These are phyloP conservation scores for Leccinum subgranulosum DNA, from an alignment of 768 basidiomycete genomes.

Conservation along the genomic window DNA sequence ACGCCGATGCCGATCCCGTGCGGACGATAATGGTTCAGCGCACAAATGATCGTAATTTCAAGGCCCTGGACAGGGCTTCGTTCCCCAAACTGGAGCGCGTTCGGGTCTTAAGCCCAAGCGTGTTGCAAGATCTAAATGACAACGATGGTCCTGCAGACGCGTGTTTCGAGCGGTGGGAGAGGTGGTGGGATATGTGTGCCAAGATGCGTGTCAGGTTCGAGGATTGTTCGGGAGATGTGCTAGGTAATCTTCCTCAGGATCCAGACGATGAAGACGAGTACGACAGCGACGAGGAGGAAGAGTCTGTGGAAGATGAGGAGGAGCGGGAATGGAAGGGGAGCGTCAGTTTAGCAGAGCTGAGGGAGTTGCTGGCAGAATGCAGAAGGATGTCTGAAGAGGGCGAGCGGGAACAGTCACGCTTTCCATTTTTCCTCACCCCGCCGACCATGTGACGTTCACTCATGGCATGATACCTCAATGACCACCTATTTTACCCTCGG, in stretches of 20 bases:
- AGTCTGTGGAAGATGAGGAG: constrained; percentile 29
- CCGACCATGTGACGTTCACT: constrained; percentile 5
- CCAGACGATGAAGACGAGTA: constrained; percentile 33
- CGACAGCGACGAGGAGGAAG: constrained; percentile 32
- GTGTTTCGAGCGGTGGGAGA: constrained; percentile 56
- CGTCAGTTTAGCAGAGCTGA: constrained; percentile 42
- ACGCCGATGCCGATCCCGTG: constrained; percentile 41
- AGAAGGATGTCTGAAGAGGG: constrained; percentile 39
- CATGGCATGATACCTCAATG: constrained; percentile 12
- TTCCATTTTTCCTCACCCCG: constrained; percentile 14
- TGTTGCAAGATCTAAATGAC: constrained; percentile 57
- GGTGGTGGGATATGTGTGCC: constrained; percentile 61
- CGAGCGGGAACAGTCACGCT: constrained; percentile 27
- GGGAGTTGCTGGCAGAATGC: constrained; percentile 57
- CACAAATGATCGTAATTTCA: constrained; percentile 66
- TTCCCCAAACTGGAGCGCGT: constrained; percentile 64
- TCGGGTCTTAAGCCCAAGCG: constrained; percentile 51
- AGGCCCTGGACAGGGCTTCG: constrained; percentile 44
- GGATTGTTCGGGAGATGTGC: constrained; percentile 67
- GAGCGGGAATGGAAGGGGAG: constrained; percentile 27
- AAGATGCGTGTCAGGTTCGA: constrained; percentile 56
- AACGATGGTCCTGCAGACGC: constrained; percentile 45
- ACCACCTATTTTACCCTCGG: constrained; percentile 29
- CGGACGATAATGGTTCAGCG: constrained; percentile 44
- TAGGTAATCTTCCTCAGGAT: constrained; percentile 44